Conservation (phyloP, 2,329 filamentous ascomycete species). For the Cercospora citrullina region DNA sequence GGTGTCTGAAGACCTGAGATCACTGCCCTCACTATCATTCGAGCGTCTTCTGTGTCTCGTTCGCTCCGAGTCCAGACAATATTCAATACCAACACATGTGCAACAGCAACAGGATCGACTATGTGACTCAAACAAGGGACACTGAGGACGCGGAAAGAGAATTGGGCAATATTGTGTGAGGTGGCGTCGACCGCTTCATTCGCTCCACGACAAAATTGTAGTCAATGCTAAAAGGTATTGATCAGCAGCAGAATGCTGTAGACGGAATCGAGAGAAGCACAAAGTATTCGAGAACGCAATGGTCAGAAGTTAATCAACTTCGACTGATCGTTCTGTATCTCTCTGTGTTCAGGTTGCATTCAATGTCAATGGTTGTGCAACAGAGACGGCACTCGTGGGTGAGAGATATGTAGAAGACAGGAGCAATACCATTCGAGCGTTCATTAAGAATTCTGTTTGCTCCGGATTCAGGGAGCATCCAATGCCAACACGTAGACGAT, state of each 20-base stretch:
- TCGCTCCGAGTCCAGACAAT: neutral
- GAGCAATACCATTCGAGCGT: neutral
- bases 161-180: neutral
- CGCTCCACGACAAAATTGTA: neutral
- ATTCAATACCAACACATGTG: neutral
- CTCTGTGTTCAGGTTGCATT: neutral
- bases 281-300: neutral
- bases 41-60: neutral
- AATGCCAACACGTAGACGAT: neutral
- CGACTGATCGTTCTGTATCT: neutral
- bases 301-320: neutral
- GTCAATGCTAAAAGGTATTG: neutral
- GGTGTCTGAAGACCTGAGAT: neutral
- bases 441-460: neutral
- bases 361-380: neutral
- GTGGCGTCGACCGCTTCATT: neutral
- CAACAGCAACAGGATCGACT: neutral
- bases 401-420: neutral
- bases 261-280: neutral
- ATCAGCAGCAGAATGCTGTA: neutral
- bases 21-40: neutral
- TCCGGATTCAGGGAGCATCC: neutral
- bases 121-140: neutral
- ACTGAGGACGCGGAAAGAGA: neutral
- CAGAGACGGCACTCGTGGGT: neutral